Evolutionary conservation across 768 basidiomycete species (phyloP).

Genomic region (Boletus rufocinnamomeus): DNA sequence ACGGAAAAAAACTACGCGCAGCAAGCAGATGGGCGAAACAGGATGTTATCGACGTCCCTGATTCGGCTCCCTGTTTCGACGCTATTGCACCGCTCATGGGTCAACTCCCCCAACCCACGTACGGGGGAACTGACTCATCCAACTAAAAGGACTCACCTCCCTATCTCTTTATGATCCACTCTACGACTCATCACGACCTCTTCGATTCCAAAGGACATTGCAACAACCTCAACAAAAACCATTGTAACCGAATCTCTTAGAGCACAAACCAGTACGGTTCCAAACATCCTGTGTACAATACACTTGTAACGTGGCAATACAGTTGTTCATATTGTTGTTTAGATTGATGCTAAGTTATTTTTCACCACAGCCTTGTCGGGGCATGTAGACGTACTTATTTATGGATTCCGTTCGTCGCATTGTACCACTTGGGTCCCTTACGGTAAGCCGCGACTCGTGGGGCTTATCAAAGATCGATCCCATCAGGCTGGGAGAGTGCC

Average conservation of each 20-base stretch:
- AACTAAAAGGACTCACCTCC: constrained; percentile 1
- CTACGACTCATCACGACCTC: constrained; percentile 3
- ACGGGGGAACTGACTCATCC: constrained; percentile 13
- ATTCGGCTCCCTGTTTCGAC: neutral
- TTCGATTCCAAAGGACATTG: neutral
- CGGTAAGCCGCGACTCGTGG: neutral
- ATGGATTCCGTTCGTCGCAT: neutral
- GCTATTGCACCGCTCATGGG: constrained; percentile 9
- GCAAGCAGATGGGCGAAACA: constrained; percentile 26
- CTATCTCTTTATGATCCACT: neutral
- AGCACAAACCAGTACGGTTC: neutral
- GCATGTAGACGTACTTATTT: neutral
- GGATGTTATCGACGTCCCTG: constrained; percentile 2
- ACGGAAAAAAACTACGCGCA: constrained; percentile 17
- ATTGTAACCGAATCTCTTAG: neutral
- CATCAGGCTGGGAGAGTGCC: neutral
- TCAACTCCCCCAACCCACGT: constrained; percentile 9
- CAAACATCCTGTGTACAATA: neutral
- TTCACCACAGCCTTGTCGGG: neutral
- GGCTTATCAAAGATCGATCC: neutral
- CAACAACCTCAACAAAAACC: neutral
- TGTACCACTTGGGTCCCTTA: neutral
- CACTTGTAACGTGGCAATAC: neutral
- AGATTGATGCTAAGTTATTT: neutral
- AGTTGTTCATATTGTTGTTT: neutral